Evolutionary conservation across 768 basidiomycete species (phyloP).

Genomic region (Podaxis rugospora): DNA sequence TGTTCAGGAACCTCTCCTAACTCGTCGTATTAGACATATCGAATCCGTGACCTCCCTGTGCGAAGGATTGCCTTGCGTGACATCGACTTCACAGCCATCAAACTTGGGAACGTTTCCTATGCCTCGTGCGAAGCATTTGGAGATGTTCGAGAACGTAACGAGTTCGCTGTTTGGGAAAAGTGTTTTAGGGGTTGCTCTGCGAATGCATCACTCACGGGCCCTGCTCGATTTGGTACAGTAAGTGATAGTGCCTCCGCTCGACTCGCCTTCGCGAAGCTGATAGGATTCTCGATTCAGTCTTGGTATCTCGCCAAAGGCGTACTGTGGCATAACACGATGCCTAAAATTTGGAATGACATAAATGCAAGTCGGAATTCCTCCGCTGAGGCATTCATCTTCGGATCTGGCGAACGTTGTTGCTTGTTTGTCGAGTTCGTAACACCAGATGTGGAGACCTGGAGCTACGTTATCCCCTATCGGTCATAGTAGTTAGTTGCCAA

Average conservation of each 20-base stretch:
- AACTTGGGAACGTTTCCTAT: not conserved
- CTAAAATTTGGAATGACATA: not conserved
- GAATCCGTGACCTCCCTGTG: not conserved
- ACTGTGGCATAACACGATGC: not conserved
- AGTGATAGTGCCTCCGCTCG: not conserved
- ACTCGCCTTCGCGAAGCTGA: not conserved
- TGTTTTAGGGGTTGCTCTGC: not conserved
- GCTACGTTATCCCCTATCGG: not conserved
- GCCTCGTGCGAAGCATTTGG: not conserved
- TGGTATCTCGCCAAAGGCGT: not conserved
- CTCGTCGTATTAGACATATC: not conserved
- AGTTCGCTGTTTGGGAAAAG: not conserved
- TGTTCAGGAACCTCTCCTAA: not conserved
- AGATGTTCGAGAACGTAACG: not conserved
- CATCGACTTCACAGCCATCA: not conserved
- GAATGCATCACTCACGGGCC: not conserved
- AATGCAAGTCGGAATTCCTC: not conserved
- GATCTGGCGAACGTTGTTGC: not conserved
- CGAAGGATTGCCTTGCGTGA: not conserved
- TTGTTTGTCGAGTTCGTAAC: not conserved
- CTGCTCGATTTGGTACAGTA: not conserved
- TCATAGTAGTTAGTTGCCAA: not conserved
- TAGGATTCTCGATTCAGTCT: not conserved
- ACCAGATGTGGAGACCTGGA: not conserved
- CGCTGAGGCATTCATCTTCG: not conserved